phyloP scores from a whole-genome alignment of 192 early-diverging fungal genomes.

The Backusella mclennaniae region DNA sequence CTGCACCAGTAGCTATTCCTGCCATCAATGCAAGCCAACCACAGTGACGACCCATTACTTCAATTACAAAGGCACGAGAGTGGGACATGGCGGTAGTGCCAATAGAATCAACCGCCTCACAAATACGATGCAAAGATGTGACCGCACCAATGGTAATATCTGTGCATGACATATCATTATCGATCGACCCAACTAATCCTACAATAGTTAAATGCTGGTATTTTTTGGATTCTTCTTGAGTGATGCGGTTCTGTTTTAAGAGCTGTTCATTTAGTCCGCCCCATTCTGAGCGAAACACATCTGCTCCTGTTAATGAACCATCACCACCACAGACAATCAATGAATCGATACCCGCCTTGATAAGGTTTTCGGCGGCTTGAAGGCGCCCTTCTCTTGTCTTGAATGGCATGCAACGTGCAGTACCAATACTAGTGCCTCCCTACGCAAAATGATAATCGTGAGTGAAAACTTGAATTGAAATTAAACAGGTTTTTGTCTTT shows the following conservation, averaged over 20 bases:
- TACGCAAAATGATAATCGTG: neutral
- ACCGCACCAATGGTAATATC: constrained; percentile 98
- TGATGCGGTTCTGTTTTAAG: constrained; percentile 49
- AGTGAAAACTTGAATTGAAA: neutral
- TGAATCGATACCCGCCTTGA: constrained; percentile 90
- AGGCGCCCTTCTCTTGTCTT: constrained; percentile 83
- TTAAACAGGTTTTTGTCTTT: neutral
- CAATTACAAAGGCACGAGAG: constrained; percentile 94
- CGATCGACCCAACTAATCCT: constrained; percentile 94
- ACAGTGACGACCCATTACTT: constrained; percentile 98
- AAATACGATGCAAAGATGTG: constrained; percentile 92
- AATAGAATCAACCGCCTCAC: constrained; percentile 91
- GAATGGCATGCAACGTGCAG: constrained; percentile 87
- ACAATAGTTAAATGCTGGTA: constrained; percentile 86
- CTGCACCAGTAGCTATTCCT: constrained; percentile 84
- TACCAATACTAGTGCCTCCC: constrained; percentile 95
- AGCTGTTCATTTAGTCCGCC: constrained; percentile 76
- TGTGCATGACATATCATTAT: constrained; percentile 87
- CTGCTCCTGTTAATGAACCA: constrained; percentile 94
- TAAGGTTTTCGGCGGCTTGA: constrained; percentile 76
- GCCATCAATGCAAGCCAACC: constrained; percentile 91
- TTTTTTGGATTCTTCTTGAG: constrained; percentile 53
- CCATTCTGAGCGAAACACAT: constrained; percentile 91
- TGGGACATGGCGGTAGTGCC: constrained; percentile 90
- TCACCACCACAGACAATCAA: constrained; percentile 95